These are phyloP conservation scores for Aspergillus clavatus DNA, from an alignment of 2,329 filamentous ascomycete genomes.

Conservation along the genomic window DNA sequence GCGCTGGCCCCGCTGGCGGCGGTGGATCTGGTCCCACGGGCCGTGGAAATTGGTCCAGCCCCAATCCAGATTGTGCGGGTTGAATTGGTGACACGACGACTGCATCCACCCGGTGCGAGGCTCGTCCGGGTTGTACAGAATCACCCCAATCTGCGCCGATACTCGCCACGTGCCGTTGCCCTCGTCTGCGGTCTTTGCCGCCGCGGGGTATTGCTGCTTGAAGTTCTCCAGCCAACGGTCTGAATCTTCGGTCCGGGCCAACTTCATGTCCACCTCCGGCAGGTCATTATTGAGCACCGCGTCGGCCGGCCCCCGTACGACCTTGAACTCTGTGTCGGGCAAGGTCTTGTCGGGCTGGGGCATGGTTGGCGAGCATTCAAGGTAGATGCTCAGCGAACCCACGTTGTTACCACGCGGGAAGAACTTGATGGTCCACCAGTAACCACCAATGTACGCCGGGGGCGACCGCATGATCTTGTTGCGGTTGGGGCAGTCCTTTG, in stretches of 20 bases:
- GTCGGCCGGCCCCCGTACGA: conserved; percentile 37
- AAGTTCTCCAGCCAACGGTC: conserved; percentile 29
- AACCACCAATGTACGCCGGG: conserved; percentile 52
- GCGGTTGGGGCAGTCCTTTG: conserved; percentile 55
- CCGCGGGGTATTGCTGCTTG: conserved; percentile 23
- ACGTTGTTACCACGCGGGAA: conserved; percentile 58
- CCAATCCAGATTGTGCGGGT: conserved; percentile 55
- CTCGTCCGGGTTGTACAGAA: conserved; percentile 60
- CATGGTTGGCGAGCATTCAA: conserved; percentile 55
- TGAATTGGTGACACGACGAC: conserved; percentile 57
- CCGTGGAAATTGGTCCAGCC: conserved; percentile 60
- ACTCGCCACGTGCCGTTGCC: conserved; percentile 39
- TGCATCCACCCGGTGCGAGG: conserved; percentile 55
- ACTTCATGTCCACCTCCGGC: conserved; percentile 31
- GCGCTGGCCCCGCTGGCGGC: conserved; percentile 53
- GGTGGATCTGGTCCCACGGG: conserved; percentile 54
- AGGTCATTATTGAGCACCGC: conserved; percentile 27
- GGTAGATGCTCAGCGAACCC: conserved; percentile 55
- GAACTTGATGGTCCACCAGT: conserved; percentile 63
- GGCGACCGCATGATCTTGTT: conserved; percentile 56
- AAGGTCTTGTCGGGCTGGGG: conserved; percentile 35
- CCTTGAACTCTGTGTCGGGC: conserved; percentile 38
- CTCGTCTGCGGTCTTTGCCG: conserved; percentile 9
- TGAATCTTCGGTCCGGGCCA: conserved; percentile 24
- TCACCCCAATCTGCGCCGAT: conserved; percentile 58